These are phyloP conservation scores for Lanmaoa pseudosensibilis DNA, from an alignment of 768 basidiomycete species.

Conservation along the genomic window DNA sequence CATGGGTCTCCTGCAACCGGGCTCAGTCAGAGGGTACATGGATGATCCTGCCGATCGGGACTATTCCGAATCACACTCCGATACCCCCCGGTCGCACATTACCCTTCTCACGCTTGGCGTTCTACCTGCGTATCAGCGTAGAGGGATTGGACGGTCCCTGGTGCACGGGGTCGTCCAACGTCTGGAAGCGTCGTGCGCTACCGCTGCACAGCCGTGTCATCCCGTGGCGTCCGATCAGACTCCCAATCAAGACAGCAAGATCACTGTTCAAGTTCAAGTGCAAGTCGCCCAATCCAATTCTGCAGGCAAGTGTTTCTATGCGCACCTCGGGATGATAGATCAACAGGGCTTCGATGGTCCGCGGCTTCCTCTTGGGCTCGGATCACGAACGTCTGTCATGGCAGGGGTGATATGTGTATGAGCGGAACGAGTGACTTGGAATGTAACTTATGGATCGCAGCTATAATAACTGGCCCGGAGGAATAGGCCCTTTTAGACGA, in stretches of 20 bases:
- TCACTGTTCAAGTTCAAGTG: slow-evolving; percentile 25
- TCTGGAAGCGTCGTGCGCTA: slow-evolving; percentile 14
- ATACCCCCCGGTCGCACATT: slow-evolving; percentile 12
- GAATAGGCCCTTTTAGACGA: neutral
- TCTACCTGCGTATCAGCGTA: slow-evolving; percentile 26
- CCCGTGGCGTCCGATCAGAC: neutral
- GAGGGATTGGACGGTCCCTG: slow-evolving; percentile 30
- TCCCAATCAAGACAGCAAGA: slow-evolving; percentile 5
- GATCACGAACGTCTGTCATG: slow-evolving; percentile 25
- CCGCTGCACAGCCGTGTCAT: neutral
- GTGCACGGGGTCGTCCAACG: slow-evolving; percentile 30
- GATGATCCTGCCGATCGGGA: neutral
- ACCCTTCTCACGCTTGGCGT: slow-evolving; percentile 35
- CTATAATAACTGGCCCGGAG: no score
- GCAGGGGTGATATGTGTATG: slow-evolving; percentile 27
- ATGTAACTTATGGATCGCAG: neutral
- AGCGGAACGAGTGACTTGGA: neutral
- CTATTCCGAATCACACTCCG: slow-evolving; percentile 1
- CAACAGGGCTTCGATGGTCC: slow-evolving; percentile 12
- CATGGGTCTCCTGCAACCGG: slow-evolving; percentile 5
- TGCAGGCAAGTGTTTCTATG: slow-evolving; percentile 28
- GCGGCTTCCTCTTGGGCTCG: slow-evolving; percentile 15
- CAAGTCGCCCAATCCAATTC: slow-evolving; percentile 29
- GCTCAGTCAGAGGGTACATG: neutral
- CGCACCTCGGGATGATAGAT: slow-evolving; percentile 31